Evolutionary conservation across 169 alveolate genomes (phyloP).

Genomic region (Plasmodium cynomolgi): DNA sequence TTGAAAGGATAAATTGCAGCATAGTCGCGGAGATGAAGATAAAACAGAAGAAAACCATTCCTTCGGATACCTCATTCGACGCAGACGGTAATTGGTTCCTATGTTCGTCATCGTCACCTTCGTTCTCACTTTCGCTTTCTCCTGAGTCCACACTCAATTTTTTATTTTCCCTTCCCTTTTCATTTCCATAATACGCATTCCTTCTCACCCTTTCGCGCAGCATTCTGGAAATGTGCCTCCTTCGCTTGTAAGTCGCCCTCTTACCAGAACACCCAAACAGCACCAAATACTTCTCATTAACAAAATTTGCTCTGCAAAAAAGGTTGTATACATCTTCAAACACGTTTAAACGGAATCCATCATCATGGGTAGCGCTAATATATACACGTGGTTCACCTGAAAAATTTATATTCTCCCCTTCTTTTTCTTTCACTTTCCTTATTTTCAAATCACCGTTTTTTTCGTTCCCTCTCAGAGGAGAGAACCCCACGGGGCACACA

Average conservation of each 20-base stretch:
- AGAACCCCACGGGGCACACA: neutral
- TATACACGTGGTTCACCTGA: neutral
- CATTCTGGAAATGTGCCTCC: neutral
- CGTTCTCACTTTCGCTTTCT: neutral
- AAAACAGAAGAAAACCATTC: constrained; percentile 77
- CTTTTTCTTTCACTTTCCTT: neutral
- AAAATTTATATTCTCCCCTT: neutral
- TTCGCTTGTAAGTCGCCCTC: neutral
- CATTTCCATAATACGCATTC: neutral
- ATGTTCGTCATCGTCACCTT: constrained; percentile 7
- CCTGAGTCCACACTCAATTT: neutral
- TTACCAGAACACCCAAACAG: neutral
- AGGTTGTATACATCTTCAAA: neutral
- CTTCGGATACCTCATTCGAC: constrained; percentile 77
- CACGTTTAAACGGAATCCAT: neutral
- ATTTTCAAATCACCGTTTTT: neutral
- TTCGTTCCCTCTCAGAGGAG: neutral
- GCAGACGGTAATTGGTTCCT: constrained; percentile 53
- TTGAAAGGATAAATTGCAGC: constrained; percentile 82
- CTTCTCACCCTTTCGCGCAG: neutral
- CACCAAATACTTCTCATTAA: neutral
- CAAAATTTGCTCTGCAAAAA: neutral
- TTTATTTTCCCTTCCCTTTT: neutral
- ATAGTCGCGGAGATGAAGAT: constrained; percentile 81
- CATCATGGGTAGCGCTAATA: neutral